Base-by-base conservation (phyloP, 225 moss, liverwort and hornwort species). In the Pseudoscleropodium purum region DNA sequence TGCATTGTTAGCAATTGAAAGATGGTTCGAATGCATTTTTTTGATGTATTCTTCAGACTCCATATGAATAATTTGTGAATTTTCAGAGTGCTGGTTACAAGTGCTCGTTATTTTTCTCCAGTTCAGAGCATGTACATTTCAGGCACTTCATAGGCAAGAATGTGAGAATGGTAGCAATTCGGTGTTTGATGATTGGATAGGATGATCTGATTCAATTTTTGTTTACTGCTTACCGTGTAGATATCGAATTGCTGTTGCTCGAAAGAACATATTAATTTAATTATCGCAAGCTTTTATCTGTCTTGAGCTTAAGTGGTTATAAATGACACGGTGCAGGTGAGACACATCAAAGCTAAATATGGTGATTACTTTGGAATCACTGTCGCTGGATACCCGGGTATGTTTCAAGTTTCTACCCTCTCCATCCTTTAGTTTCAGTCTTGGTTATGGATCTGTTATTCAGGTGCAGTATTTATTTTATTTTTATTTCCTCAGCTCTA, bases 371-470 rank as follows among this genome's bases (percentile, higher is more conserved):
- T 99, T 87, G 99, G 99, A 54, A 97, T 99, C 81, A 99, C 99
- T 81, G 95, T 99, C 85, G 99, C 99, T 92, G 99, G 99, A 52
- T 99, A 99, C 87, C 99, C 99, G 51, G 99, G 98, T 97, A 92
- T 67, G 89, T 61, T 18, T 36, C 75, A 39, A 30, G 56, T 51
- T 70, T 59, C 39, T 87, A 8, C 18, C 29, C 67, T 78, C 52
- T 77, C 76, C 29, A 63, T 56, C 8, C 8, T 60, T 56, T 36
- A 49, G 49, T 73, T 37, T 34, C 72, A 39, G 15, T 88, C 47
- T 83, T 73, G 64, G 47, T 81, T 51, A 14, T 41, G 70, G 24
- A 17, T 66, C 18, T 37, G 70, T 41, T 81, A 30, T 41, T n/a
- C n/a, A 10, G 33, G 43, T 84, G 51, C 65, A 64, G 59, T 33